phyloP scores from a whole-genome alignment of 164 flowering plant species.

The Tinospora cordifolia region DNA sequence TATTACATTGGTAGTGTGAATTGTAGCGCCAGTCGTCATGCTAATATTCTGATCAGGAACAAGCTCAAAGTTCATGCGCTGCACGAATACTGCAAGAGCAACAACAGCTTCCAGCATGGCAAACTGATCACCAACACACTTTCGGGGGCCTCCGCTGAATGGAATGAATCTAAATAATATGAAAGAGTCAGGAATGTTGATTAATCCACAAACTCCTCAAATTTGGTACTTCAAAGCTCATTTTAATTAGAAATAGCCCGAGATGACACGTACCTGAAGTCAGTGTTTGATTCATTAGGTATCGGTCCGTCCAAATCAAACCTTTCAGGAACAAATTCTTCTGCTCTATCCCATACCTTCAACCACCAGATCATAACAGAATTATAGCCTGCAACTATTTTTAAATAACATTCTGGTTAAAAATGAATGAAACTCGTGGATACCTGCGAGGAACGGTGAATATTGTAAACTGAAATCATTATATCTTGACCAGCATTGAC shows the following conservation, averaged over 20 bases:
- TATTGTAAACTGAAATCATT: conserved; percentile 92
- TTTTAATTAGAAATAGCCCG: neutral
- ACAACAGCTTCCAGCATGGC: conserved; percentile 89
- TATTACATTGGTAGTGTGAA: conserved; percentile 87
- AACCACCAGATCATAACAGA: conserved; percentile 9
- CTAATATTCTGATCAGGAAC: conserved; percentile 77
- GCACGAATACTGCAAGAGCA: conserved; percentile 68
- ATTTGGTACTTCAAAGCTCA: neutral
- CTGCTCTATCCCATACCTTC: conserved; percentile 94
- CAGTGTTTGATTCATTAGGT: conserved; percentile 89
- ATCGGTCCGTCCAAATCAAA: conserved; percentile 68
- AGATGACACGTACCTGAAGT: conserved; percentile 49
- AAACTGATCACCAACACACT: conserved; percentile 93
- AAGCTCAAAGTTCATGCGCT: conserved; percentile 68
- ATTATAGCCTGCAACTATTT: neutral
- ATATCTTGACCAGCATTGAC: conserved; percentile 89
- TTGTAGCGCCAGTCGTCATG: conserved; percentile 98
- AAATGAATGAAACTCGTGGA: neutral
- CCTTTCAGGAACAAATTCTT: conserved; percentile 82
- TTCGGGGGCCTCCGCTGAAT: conserved; percentile 97
- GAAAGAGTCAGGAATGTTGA: neutral
- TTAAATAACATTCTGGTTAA: neutral
- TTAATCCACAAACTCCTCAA: too few species aligned
- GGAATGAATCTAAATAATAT: conserved; percentile 63
- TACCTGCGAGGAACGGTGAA: conserved; percentile 87